A percentile compares a stretch with the other conserved stretches of the same genome.
These are phyloP conservation scores for Botrytis porri DNA, from an alignment of 2,329 filamentous ascomycete genomes.

Conservation along the genomic window DNA sequence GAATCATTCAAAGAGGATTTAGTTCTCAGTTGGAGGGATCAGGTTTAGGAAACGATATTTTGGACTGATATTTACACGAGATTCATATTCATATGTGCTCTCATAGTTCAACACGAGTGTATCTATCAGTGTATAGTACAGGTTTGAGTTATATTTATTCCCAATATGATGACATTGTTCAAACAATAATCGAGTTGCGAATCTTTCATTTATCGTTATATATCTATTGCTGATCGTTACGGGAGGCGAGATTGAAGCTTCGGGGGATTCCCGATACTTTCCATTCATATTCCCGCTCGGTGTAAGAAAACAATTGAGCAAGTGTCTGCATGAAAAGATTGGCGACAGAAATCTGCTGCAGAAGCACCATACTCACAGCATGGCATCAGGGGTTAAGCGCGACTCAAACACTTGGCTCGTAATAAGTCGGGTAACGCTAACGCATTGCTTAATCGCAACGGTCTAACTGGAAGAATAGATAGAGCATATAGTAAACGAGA, in stretches of 20 bases:
- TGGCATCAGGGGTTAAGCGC: not conserved
- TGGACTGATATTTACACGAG: too few species aligned
- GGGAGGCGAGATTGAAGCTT: not conserved
- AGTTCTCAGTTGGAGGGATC: too few species aligned
- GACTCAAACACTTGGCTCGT: not conserved
- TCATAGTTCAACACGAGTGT: too few species aligned
- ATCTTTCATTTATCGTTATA: too few species aligned
- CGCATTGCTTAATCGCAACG: not conserved
- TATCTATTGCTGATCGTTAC: too few species aligned
- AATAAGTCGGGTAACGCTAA: not conserved
- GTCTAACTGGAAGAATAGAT: not conserved
- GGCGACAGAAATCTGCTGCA: not conserved
- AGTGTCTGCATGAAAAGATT: not conserved
- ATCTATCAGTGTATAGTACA: too few species aligned
- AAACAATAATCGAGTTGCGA: too few species aligned
- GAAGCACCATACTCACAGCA: not conserved
- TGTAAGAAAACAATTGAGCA: not conserved
- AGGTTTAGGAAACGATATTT: too few species aligned
- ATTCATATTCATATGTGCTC: too few species aligned
- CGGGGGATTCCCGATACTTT: not conserved
- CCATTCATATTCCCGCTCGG: not conserved
- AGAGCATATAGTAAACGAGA: not conserved
- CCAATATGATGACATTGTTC: too few species aligned
- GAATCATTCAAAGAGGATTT: too few species aligned
- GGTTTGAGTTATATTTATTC: not conserved